A percentile compares a stretch with the other conserved stretches of the same genome.
Evolutionary conservation across 495 filamentous ascomycete species (phyloP).

Genomic region (Schizothecium vesticola): DNA sequence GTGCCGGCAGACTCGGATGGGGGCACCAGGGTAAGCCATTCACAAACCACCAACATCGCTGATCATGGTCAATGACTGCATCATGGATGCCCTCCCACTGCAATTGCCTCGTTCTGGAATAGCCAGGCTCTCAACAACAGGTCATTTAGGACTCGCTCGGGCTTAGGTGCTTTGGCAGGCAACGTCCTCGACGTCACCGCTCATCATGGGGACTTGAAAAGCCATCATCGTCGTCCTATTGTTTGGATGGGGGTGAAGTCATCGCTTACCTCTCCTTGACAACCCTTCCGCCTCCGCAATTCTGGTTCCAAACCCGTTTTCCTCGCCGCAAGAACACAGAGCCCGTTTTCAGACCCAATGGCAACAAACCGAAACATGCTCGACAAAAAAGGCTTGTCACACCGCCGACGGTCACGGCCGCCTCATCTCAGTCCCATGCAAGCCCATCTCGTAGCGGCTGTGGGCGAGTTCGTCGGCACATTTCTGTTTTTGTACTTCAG

Average conservation of each 20-base stretch:
- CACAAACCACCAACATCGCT: not conserved
- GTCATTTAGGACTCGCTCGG: no score
- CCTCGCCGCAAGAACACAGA: not conserved
- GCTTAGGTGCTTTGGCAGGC: not conserved
- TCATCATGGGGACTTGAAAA: not conserved
- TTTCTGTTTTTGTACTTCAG: constrained; percentile 49
- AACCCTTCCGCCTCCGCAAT: not conserved
- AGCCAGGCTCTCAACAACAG: not conserved
- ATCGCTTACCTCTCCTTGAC: not conserved
- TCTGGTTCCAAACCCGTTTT: not conserved
- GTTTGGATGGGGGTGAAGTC: no score
- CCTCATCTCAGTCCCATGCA: constrained; percentile 15
- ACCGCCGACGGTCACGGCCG: not conserved
- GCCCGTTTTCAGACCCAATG: not conserved
- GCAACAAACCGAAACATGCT: not conserved
- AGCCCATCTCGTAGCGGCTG: constrained; percentile 31
- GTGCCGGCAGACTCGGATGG: not conserved
- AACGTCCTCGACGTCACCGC: not conserved
- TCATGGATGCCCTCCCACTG: no score
- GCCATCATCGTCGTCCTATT: not conserved
- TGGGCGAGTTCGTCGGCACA: constrained; percentile 45
- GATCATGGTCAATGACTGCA: not conserved
- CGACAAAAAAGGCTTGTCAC: not conserved
- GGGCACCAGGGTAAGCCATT: no score
- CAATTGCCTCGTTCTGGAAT: no score